Evolutionary conservation across 2,329 filamentous ascomycete species (phyloP).

Genomic region (Aspergillus cejpii): DNA sequence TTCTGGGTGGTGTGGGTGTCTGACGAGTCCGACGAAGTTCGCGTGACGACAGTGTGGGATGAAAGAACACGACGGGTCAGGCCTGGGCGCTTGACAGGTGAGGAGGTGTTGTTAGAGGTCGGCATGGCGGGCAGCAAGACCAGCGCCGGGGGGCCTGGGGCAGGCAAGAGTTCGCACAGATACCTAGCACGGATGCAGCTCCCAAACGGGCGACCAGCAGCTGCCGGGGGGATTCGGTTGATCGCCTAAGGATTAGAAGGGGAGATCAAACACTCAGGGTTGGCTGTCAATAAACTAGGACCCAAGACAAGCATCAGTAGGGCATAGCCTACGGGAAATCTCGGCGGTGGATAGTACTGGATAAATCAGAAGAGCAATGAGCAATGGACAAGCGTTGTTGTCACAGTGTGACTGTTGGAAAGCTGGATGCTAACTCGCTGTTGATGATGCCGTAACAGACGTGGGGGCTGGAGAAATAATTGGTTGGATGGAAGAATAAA

Average conservation of each 20-base stretch:
- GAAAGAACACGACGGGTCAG: constrained; percentile 37
- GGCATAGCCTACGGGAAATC: constrained; percentile 2
- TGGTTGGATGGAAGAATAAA: constrained; percentile 8
- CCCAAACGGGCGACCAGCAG: constrained; percentile 16
- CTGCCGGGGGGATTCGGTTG: constrained; percentile 7
- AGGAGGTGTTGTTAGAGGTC: constrained; percentile 30
- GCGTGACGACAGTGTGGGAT: constrained; percentile 37
- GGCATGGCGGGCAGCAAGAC: constrained; percentile 17
- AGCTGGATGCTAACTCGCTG: constrained; percentile 1
- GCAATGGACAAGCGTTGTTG: neutral
- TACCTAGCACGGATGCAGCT: constrained; percentile 4
- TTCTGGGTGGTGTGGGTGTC: constrained; percentile 28
- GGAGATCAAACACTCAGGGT: constrained; percentile 3
- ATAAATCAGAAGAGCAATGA: constrained; percentile 10
- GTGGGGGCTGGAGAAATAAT: constrained; percentile 13
- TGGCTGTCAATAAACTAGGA: neutral
- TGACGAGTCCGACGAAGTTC: constrained; percentile 25
- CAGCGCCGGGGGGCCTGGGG: neutral
- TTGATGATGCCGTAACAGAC: constrained; percentile 6
- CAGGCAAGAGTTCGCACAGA: constrained; percentile 2
- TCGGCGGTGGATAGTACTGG: constrained; percentile 1
- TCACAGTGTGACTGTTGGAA: too few relatives aligned
- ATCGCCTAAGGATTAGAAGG: constrained; percentile 6
- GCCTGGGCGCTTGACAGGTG: constrained; percentile 37
- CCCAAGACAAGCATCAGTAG: constrained; percentile 4